A percentile compares a stretch with the other conserved stretches of the same genome.
These are phyloP conservation scores for Neoascochyta sp. DNA, from an alignment of 2,329 filamentous ascomycete genomes.

Conservation along the genomic window DNA sequence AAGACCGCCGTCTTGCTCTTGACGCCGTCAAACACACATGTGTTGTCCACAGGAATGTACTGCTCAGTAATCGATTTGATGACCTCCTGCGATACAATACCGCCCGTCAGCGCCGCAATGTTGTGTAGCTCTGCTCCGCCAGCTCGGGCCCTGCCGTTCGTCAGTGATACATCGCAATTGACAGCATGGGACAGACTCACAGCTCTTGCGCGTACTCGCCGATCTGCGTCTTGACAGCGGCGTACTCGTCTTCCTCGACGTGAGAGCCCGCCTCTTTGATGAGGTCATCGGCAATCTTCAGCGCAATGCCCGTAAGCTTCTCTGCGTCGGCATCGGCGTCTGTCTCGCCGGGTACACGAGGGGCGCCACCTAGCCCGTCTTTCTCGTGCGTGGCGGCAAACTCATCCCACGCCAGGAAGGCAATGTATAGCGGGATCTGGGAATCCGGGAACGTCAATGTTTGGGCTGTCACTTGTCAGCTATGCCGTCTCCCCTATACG, in stretches of 20 bases:
- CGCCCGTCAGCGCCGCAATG: constrained; percentile 79
- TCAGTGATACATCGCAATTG: constrained; percentile 4
- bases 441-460: constrained; percentile 44
- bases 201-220: constrained; percentile 43
- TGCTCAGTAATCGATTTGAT: constrained; percentile 80
- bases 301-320: constrained; percentile 44
- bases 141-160: constrained; percentile 58
- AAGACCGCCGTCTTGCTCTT: constrained; percentile 54
- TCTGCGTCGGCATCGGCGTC: constrained; percentile 34
- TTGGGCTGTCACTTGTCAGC: constrained; percentile 26
- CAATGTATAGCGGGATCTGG: constrained; percentile 48
- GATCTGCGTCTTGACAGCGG: constrained; percentile 34
- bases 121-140: constrained; percentile 88
- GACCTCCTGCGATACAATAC: constrained; percentile 92
- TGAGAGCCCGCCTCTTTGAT: constrained; percentile 41
- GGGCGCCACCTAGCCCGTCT: constrained; percentile 31
- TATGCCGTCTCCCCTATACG: neutral
- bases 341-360: constrained; percentile 37
- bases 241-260: constrained; percentile 44
- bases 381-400: constrained; percentile 43
- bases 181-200: constrained; percentile 36
- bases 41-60: constrained; percentile 62
- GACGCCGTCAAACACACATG: constrained; percentile 61
- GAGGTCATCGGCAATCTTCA: constrained; percentile 41
- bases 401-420: constrained; percentile 51